Evolutionary conservation across 345 rosid genomes (phyloP), one percentile per base, ranked within the genome.

Genomic region (Durio zibethinus): DNA sequence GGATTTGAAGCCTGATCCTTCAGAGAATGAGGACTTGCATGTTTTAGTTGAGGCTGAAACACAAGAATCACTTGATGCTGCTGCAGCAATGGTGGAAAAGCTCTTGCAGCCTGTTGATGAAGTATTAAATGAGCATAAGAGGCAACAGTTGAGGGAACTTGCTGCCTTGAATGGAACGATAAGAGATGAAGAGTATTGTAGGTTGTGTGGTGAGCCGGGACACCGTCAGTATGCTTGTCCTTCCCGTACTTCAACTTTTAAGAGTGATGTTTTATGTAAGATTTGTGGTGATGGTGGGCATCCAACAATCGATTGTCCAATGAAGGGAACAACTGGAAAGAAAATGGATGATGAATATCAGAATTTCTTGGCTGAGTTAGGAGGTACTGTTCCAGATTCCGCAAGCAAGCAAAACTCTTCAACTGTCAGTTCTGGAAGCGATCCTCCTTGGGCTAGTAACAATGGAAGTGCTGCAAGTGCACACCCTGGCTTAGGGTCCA

Each of bases 261-360:
- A 97, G 78, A 92, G 98, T 83, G 99, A 88, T 81, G 99, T 97
- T 69, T 97, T 91, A 74, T 94, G 99, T 80, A 94, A 94, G 90
- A 94, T 92, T n/a, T 94, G 99, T 75, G 92, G 98, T 85, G 99
- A 97, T 86, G 97, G 93, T 78, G 98, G 99, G 62, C 99, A 97
- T 72, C 99, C 99, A 7, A 97, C 98, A 0, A 97, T 94, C 64
- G 98, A 97, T 86, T 97, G 99, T 77, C 99, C 97, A 2, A 87
- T 94, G 78, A 97, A 97, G 88, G 97, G 97, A 74, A 87, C 98
- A 11, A 86, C 87, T 0, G 96, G 99, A 59, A 94, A 97, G 91
- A 97, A 91, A 80, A 97, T 92, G 99, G 99, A 97, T 85, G 99
- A 97, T 73, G 98, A 97, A 74, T 97, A 97, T 82, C 99, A 88